Conservation (phyloP, 208 protist genomes). For the Naegleria fowleri region DNA sequence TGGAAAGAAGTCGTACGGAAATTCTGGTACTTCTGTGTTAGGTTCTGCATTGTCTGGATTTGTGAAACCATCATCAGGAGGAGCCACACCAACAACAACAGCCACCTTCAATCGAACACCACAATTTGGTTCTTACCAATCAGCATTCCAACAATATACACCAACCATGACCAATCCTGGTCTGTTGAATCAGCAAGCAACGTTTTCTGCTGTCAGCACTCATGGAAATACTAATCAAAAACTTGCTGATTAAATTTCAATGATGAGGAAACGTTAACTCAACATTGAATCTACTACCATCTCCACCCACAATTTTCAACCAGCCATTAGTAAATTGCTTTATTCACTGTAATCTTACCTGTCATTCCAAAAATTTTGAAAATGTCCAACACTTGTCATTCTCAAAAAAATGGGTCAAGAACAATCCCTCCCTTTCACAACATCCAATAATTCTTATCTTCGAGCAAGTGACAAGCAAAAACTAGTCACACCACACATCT, state of each 20-base stretch:
- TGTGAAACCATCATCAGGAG: background rate
- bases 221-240: background rate
- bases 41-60: background rate
- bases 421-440: background rate
- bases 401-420: background rate
- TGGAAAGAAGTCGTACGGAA: conserved; percentile 48
- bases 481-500: background rate
- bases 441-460: too few relatives aligned
- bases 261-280: too few relatives aligned
- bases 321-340: too few relatives aligned
- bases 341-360: too few relatives aligned
- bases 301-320: too few relatives aligned
- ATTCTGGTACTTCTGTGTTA: background rate
- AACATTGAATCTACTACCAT: background rate
- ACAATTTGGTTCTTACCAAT: conserved; percentile 16
- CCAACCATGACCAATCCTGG: background rate
- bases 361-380: too few relatives aligned
- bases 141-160: background rate
- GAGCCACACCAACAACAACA: background rate
- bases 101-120: background rate
- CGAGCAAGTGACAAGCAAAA: background rate
- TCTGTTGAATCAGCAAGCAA: background rate
- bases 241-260: background rate
- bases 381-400: background rate
- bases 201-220: too few relatives aligned